A percentile compares a stretch with the other conserved stretches of the same genome.
phyloP scores from a whole-genome alignment of 768 basidiomycete genomes.

The Lepiota subincarnata region DNA sequence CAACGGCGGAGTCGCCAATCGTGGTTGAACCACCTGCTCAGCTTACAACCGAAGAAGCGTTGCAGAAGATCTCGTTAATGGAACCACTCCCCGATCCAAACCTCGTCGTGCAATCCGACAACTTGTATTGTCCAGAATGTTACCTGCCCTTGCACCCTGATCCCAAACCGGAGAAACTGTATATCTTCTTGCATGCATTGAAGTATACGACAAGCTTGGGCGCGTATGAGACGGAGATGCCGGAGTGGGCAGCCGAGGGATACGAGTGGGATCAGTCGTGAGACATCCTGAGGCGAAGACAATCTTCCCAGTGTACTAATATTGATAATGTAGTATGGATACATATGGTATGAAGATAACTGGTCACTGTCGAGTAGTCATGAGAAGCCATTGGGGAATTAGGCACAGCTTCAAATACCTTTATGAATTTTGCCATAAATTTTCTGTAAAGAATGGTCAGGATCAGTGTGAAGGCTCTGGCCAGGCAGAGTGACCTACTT shows the following conservation, averaged over 20 bases:
- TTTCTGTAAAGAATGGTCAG: constrained; percentile 47
- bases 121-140: constrained; percentile 82
- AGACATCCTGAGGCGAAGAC: background rate
- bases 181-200: constrained; percentile 93
- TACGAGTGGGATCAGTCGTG: constrained; percentile 57
- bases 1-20: constrained; percentile 1
- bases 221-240: constrained; percentile 82
- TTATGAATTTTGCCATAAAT: constrained; percentile 92
- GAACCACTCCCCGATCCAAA: constrained; percentile 36
- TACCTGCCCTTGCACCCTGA: constrained; percentile 92
- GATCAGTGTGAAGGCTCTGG: background rate
- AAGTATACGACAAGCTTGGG: constrained; percentile 81
- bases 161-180: constrained; percentile 86
- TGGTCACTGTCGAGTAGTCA: constrained; percentile 4
- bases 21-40: constrained; percentile 27
- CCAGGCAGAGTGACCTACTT: constrained; percentile 48
- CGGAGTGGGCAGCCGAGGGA: constrained; percentile 79
- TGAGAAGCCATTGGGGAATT: background rate
- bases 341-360: background rate
- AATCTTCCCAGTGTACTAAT: constrained; percentile 13
- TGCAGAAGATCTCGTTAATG: constrained; percentile 35
- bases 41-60: constrained; percentile 46
- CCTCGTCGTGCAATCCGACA: constrained; percentile 32
- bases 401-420: constrained; percentile 36
- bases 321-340: background rate